Evolutionary conservation across 208 protist genomes (phyloP), one percentile per base, ranked within the genome.

Genomic region (Wallacemonas sp.): DNA sequence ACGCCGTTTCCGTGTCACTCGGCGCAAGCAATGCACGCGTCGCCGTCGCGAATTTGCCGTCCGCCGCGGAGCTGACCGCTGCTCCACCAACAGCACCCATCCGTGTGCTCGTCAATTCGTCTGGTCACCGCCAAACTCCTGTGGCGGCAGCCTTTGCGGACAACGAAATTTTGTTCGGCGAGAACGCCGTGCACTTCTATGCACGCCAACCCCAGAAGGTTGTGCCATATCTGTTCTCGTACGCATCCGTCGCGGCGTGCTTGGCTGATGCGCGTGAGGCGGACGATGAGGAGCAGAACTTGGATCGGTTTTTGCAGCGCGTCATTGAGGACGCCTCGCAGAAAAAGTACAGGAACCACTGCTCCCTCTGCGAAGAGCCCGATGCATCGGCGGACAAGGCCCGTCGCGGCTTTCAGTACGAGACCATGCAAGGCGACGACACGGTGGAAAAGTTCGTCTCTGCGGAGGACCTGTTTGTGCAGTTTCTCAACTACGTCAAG

Each of bases 401-500:
- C 27, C 77, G 60, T 12, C 68, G 78, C 27, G 85, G 84, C n/a
- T 92, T 92, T 67, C 38, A 54, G 27, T 81, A 82, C 73, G 69
- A 73, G 29, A 44, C 47, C n/a, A 62, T 74, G 33, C 24, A 58
- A 14, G 52, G 47, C 38, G 69, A 78, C 38, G 78, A 82, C 6
- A 63, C 64, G 61, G 68, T 72, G 21, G 65, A 76, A 39, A 52
- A 47, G 36, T 90, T 93, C 65, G 49, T 93, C 48, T 70, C 74
- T 3, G 83, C 83, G 27, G 81, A 90, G 55, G 79, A 93, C 34
- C 65, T 93, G 23, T 86, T 96, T 46, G 77, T 93, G 2, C 68
- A 78, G 34, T 94, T 93, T 65, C 76, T 96, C 26, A 91, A 92
- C 73, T 81, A 92, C 63, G 43, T 96, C 11, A 96, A 96, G 72